Base-by-base conservation (phyloP, 495 filamentous ascomycete species). In the Penicillium bialowiezense region DNA sequence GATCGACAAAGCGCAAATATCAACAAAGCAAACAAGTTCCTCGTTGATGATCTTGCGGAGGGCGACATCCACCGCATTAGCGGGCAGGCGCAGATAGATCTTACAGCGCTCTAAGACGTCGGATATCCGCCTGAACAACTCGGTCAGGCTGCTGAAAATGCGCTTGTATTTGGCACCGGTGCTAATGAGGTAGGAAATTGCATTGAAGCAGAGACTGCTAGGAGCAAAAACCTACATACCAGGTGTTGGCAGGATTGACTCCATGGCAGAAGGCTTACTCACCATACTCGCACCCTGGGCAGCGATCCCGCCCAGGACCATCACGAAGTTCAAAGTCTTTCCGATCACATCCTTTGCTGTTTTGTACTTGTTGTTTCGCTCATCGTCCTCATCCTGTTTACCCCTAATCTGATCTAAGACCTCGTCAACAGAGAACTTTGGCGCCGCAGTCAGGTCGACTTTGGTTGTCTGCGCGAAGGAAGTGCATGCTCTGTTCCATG, bases 11-110 rank as follows among this genome's bases (percentile, higher is more conserved):
- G 56, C 53, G 26, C 60, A 63, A 14, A 63, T 58, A 2, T 60
- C 60, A 13, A 63, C 57, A 43, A 63, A 63, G 26, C 60, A 63
- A 1, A 63, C 26, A 14, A 63, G 18, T 28, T 63, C 56, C 14
- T 63, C 60, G n/a, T 63, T 63, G 26, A 63, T 60, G 1, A 63
- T 63, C 44, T 49, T 57, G 3, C 60, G 50, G 0, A 63, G 48
- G 6, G 60, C 52, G 5, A 55, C 44, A 8, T 63, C 60, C 4
- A 63, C 54, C 1, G 60, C 54, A 6, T 63, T 42, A 0, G 48
- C 33, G 3, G 57, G 60, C 38, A 63, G 31, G 3, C 60, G 56
- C 45, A 63, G 26, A 29, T 63, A 63, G 31, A 63, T 60, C 19
- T 63, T 58, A 35, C 56, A 63, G 10, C 60, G 60, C 24, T 63